Evolutionary conservation across 257 asterid genomes (phyloP).

Genomic region (Coffea eugenioides): DNA sequence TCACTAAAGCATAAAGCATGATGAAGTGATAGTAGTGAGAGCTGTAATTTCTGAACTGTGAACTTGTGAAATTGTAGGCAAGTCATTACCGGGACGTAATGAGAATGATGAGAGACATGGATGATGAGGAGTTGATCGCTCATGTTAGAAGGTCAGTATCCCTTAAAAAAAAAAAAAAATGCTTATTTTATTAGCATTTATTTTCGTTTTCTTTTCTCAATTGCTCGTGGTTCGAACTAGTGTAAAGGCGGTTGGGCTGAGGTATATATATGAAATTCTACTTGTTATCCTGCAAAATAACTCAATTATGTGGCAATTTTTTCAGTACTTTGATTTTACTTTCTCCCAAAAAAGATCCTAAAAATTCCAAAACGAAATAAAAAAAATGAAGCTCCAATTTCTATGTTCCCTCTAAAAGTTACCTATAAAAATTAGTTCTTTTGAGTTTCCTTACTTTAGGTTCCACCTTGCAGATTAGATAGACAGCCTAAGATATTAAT

Average conservation of each 20-base stretch:
- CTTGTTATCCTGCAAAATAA: too few species aligned
- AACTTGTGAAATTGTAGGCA: background rate
- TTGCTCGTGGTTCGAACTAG: background rate
- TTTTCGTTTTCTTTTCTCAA: background rate
- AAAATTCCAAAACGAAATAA: too few species aligned
- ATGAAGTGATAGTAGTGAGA: background rate
- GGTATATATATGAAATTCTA: too few species aligned
- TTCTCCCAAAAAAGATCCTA: too few species aligned
- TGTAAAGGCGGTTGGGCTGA: too few species aligned
- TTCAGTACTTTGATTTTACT: too few species aligned
- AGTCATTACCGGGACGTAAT: background rate
- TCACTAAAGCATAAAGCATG: background rate
- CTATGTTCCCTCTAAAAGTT: background rate
- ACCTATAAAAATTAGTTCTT: background rate
- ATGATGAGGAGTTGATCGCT: background rate
- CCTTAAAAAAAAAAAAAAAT: background rate
- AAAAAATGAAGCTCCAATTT: background rate
- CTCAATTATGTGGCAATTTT: too few species aligned
- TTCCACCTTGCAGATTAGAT: too few species aligned
- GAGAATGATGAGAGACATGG: background rate
- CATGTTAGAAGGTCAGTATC: background rate
- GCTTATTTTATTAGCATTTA: background rate
- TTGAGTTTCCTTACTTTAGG: too few species aligned
- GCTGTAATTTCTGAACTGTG: background rate
- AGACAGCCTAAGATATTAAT: too few species aligned